These are phyloP conservation scores for Secale cereale DNA, from an alignment of 176 grass and related monocot species.

Conservation along the genomic window DNA sequence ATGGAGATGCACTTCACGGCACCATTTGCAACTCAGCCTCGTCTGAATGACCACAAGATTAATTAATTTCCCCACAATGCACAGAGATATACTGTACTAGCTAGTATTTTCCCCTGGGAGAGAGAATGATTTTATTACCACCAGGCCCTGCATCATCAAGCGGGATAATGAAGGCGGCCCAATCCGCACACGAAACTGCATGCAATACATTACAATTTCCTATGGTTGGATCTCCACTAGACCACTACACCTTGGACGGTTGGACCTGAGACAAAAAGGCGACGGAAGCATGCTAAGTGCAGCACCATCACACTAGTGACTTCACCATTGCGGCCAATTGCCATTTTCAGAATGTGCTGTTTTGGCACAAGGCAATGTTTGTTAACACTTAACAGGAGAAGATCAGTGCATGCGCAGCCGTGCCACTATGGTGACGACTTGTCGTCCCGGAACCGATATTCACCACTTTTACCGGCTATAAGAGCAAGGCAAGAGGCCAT, in stretches of 20 bases:
- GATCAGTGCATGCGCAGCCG: conserved; percentile 24
- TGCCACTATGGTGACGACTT: conserved; percentile 11
- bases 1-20: conserved; percentile 8
- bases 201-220: conserved; percentile 2
- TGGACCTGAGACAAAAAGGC: conserved; percentile 26
- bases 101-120: no score
- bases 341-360: conserved; percentile 18
- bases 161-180: background rate
- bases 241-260: conserved; percentile 42
- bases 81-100: no score
- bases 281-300: conserved; percentile 31
- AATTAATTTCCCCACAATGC: conserved; percentile 13
- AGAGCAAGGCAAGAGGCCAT: conserved; percentile 5
- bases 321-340: conserved; percentile 10
- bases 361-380: background rate
- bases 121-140: no score
- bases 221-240: conserved; percentile 38
- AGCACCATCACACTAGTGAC: conserved; percentile 37
- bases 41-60: background rate
- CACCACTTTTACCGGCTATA: conserved; percentile 21
- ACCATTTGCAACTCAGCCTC: background rate
- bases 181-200: background rate
- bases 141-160: background rate
- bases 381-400: background rate
- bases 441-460: background rate